Evolutionary conservation across 139 green algal genomes (phyloP), one percentile per base, ranked within the genome.

Genomic region (Chlorella ohadii): DNA sequence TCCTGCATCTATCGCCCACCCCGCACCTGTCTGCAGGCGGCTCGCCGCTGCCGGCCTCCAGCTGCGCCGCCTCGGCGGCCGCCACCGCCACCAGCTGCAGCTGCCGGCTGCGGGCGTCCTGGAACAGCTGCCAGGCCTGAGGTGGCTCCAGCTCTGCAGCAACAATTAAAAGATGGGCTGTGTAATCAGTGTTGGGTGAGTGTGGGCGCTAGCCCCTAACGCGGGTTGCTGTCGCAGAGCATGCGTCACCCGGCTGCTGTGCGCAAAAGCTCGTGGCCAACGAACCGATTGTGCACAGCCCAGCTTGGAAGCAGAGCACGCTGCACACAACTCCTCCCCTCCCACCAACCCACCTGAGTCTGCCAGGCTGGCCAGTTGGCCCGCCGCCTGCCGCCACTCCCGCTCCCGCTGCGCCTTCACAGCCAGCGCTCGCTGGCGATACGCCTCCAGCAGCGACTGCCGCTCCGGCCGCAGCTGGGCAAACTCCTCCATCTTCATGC

Each of bases 101-200:
- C 76, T 82, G 76, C 0, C 76, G 76, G 76, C 57, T 72, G 59
- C 76, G 76, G 0, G 47, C 76, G 36, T 82, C 76, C 36, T 82
- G 76, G 3, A 72, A 44, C 59, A 31, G 25, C 59, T 71, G 36
- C 76, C 76, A 82, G 23, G 39, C 11, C 57, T 61, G 36, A 2
- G 76, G 38, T 0, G 76, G 36, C 59, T 39, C 76, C 57, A 82
- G 36, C 20, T 56, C 59, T 64, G 72, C 31, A 66, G 72, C 25
- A n/a, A n/a, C n/a, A n/a, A n/a, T n/a, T n/a, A n/a, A n/a, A n/a
- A n/a, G n/a, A n/a, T n/a, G n/a, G n/a, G n/a, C n/a, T n/a, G n/a
- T n/a, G n/a, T n/a, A n/a, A n/a, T n/a, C n/a, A n/a, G n/a, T n/a
- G n/a, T n/a, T n/a, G n/a, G n/a, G n/a, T n/a, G n/a, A n/a, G n/a